Base-by-base conservation (phyloP, 1,284 basidiomycete genomes). In the Ceratobasidium sp. region DNA sequence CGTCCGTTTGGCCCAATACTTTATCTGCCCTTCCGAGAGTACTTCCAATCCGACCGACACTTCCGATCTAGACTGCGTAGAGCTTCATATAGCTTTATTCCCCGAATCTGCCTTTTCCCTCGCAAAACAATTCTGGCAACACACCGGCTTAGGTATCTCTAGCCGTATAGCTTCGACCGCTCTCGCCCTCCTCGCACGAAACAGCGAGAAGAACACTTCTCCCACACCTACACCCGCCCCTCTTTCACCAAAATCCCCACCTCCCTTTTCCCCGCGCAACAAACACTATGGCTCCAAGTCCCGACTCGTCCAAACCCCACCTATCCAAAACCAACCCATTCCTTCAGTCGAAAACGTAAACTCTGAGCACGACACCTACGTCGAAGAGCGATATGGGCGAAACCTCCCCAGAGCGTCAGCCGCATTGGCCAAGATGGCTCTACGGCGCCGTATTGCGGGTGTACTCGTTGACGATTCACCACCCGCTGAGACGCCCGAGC, bases 101-200 rank as follows among this genome's bases (percentile, higher is more conserved):
- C 91, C 92, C 4, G 86, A 87, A 15, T 87, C 91, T n/a, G 84
- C 89, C 3, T 94, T 91, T 81, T 83, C 89, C 0, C 84, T 94
- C 4, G 96, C 95, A 15, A 98, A 96, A 85, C 90, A 95, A 83
- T 98, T 97, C 85, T 98, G 97, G 97, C 97, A 99, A 83, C 97
- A 99, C 83, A 93, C 94, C 0, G 97, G 97, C 0, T 88, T 94
- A 80, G 97, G 97, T 0, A 93, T 99, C 70, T 95, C 94, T 1
- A 97, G 95, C 80, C 92, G 97, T 26, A 86, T 94, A 49, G 97
- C 97, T 0, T 96, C 97, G 77, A 88, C 91, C 70, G 96, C 94
- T 82, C 88, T 99, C 39, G 87, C 90, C 26, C 87, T 95, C 82
- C 87, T 96, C 7, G 83, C 13, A 82, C 81, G 40, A 80, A 81